These are phyloP conservation scores for Candida rishiriensis DNA, from an alignment of 805 yeast genomes.

Conservation along the genomic window DNA sequence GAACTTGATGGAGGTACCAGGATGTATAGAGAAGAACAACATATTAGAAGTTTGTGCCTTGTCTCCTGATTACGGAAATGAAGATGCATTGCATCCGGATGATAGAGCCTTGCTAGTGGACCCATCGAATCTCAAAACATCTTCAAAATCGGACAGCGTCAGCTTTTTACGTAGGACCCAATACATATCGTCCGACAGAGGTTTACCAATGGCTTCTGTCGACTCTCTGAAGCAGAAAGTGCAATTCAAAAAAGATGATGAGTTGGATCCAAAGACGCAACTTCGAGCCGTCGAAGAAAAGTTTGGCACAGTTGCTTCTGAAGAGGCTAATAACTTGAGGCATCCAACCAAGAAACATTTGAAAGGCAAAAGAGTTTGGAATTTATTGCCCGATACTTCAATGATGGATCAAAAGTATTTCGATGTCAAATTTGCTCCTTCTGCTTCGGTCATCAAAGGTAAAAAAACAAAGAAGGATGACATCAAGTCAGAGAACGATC, in stretches of 20 bases:
- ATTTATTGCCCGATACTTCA: constrained; percentile 85
- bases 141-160: constrained; percentile 34
- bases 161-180: constrained; percentile 91
- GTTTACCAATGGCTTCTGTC: constrained; percentile 16
- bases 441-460: constrained; percentile 44
- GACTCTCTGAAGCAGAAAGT: constrained; percentile 12
- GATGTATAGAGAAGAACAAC: constrained; percentile 51
- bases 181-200: constrained; percentile 68
- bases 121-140: constrained; percentile 52
- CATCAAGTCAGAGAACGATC: constrained; percentile 29
- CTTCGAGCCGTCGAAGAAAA: constrained; percentile 69
- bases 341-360: constrained; percentile 79
- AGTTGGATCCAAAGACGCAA: constrained; percentile 57
- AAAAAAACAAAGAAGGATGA: constrained; percentile 29
- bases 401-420: constrained; percentile 75
- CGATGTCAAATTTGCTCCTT: constrained; percentile 57
- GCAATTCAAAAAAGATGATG: constrained; percentile 30
- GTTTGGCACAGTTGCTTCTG: constrained; percentile 51
- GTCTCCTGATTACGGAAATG: constrained; percentile 19
- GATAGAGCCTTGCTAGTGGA: constrained; percentile 77
- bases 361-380: constrained; percentile 74
- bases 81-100: constrained; percentile 58
- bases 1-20: constrained; percentile 63
- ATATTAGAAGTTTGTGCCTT: constrained; percentile 27
- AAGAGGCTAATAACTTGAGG: constrained; percentile 40